These are phyloP conservation scores for Cadophora sp. DNA, from an alignment of 2,329 filamentous ascomycete genomes.

Conservation along the genomic window DNA sequence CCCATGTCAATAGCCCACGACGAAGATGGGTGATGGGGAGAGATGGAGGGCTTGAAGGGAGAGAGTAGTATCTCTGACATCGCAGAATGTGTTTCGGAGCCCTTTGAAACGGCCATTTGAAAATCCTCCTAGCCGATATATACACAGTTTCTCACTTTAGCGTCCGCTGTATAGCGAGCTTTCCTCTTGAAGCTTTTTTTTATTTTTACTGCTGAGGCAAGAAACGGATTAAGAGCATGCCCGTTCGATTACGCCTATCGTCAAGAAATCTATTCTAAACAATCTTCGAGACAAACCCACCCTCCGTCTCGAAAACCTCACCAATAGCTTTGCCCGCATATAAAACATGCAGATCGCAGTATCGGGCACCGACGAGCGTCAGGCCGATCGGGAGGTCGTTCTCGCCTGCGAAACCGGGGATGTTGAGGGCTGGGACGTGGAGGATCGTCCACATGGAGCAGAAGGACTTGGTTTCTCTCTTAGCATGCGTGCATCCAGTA, in stretches of 20 bases:
- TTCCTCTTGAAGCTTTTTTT: too few relatives aligned
- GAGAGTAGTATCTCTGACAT: too few relatives aligned
- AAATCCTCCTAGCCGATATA: too few relatives aligned
- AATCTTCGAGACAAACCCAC: slow-evolving; percentile 45
- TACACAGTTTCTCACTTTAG: too few relatives aligned
- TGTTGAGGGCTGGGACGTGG: slow-evolving; percentile 68
- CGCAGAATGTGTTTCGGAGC: too few relatives aligned
- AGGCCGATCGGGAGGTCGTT: slow-evolving; percentile 66
- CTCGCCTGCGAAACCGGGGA: slow-evolving; percentile 66
- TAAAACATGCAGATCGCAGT: slow-evolving; percentile 52
- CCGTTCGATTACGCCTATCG: too few relatives aligned
- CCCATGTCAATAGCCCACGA: too few relatives aligned
- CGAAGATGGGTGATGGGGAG: too few relatives aligned
- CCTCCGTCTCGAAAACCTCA: slow-evolving; percentile 49
- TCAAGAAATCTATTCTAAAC: slow-evolving; percentile 12
- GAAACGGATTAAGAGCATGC: background rate
- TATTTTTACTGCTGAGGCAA: too few relatives aligned
- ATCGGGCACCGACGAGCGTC: slow-evolving; percentile 57
- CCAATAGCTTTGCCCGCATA: slow-evolving; percentile 51
- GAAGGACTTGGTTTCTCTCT: slow-evolving; percentile 35
- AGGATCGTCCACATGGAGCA: slow-evolving; percentile 49
- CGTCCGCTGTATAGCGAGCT: too few relatives aligned
- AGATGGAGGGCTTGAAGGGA: too few relatives aligned
- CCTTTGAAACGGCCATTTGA: too few relatives aligned
- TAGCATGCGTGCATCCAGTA: background rate